Evolutionary conservation across 2,329 filamentous ascomycete species (phyloP).

Genomic region (Cytospora chrysosperma): DNA sequence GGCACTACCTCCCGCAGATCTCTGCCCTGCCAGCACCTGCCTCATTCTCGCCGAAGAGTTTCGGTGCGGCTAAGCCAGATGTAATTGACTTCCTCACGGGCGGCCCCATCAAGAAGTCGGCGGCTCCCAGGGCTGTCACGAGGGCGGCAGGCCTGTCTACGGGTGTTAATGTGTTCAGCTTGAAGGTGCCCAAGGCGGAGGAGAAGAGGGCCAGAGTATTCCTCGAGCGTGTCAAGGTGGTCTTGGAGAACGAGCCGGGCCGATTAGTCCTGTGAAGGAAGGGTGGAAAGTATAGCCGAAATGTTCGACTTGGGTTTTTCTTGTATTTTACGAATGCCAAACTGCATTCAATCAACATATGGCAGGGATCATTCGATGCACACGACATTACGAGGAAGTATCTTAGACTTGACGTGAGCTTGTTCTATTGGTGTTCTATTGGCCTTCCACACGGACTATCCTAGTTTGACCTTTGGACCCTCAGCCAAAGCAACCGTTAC

Average conservation of each 20-base stretch:
- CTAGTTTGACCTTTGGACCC: neutral
- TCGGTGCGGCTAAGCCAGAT: conserved; percentile 58
- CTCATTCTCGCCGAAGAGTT: conserved; percentile 34
- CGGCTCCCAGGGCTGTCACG: conserved; percentile 33
- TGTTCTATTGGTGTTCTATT: neutral
- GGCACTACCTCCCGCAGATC: conserved; percentile 73
- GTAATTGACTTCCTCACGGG: conserved; percentile 78
- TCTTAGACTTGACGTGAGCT: neutral
- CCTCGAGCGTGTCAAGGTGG: conserved; percentile 79
- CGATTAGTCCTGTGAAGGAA: conserved; percentile 63
- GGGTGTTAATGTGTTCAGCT: conserved; percentile 74
- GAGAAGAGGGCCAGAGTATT: conserved; percentile 80
- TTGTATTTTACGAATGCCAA: conserved; percentile 17
- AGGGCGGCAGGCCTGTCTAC: conserved; percentile 47
- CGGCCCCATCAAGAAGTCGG: conserved; percentile 29
- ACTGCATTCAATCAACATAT: conserved; percentile 18
- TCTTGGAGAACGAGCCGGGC: conserved; percentile 78
- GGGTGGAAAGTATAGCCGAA: neutral
- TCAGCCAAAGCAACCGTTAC: too few relatives aligned
- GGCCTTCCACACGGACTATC: neutral
- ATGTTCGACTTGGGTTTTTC: neutral
- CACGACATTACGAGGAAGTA: neutral
- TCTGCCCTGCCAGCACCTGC: conserved; percentile 52
- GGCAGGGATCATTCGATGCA: neutral
- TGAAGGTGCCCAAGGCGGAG: conserved; percentile 77